phyloP scores from a whole-genome alignment of 2,329 filamentous ascomycete genomes.

The Xylariaceae sp. region DNA sequence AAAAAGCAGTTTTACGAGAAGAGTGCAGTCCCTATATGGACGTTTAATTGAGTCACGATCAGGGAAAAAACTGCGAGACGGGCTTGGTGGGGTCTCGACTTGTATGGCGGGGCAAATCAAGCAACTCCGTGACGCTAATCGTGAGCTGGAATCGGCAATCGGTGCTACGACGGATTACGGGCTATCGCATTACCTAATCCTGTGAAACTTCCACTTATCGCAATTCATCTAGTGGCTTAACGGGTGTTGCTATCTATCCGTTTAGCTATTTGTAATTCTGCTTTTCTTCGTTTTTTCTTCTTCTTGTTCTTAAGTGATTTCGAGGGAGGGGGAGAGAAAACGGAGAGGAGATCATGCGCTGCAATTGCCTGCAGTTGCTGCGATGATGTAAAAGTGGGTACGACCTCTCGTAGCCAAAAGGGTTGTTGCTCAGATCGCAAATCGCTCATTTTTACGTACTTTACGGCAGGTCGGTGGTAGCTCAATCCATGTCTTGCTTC shows the following conservation, averaged over 20 bases:
- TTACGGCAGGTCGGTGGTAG: not conserved
- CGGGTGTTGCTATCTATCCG: not conserved
- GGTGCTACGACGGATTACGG: no score
- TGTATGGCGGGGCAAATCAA: conserved; percentile 14
- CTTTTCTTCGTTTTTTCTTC: not conserved
- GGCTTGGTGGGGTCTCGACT: conserved; percentile 13
- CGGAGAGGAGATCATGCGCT: not conserved
- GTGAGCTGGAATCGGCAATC: not conserved
- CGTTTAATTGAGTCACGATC: not conserved
- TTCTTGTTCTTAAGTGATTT: no score
- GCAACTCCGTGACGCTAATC: not conserved
- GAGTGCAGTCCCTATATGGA: not conserved
- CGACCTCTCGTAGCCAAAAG: not conserved
- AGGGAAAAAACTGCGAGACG: conserved; percentile 1
- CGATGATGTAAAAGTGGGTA: not conserved
- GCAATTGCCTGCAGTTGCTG: not conserved
- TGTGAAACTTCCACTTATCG: not conserved
- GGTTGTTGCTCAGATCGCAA: not conserved
- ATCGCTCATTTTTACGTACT: not conserved
- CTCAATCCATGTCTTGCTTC: not conserved
- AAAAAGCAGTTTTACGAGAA: no score
- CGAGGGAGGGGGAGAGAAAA: not conserved
- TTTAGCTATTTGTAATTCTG: not conserved
- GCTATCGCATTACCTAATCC: not conserved
- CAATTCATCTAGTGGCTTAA: not conserved